Evolutionary conservation across 768 basidiomycete species (phyloP).

Genomic region (Leccinum variicolor): DNA sequence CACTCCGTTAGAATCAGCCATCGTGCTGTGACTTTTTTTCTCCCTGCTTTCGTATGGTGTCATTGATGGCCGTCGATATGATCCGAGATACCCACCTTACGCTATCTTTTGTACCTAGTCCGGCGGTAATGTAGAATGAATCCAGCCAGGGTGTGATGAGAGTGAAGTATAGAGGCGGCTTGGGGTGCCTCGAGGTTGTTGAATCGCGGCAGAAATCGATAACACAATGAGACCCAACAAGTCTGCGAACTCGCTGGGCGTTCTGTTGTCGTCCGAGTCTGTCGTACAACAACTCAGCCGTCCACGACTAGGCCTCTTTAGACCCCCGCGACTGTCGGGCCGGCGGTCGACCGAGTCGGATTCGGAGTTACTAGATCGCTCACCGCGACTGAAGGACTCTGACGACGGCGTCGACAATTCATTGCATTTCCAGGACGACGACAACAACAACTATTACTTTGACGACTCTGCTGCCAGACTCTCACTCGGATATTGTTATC

Average conservation of each 20-base stretch:
- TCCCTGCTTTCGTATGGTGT: background rate
- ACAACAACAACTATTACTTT: background rate
- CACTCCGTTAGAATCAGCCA: background rate
- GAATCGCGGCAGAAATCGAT: background rate
- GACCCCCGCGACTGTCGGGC: background rate
- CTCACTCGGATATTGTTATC: background rate
- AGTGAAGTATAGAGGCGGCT: constrained; percentile 5
- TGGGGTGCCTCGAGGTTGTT: background rate
- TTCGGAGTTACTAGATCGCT: constrained; percentile 15
- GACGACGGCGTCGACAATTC: constrained; percentile 8
- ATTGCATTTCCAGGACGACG: constrained; percentile 12
- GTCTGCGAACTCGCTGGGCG: background rate
- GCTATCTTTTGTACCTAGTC: constrained; percentile 7
- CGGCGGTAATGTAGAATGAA: constrained; percentile 7
- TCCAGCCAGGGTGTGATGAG: background rate
- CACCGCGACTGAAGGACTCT: background rate
- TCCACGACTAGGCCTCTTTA: background rate
- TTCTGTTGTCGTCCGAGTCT: constrained; percentile 19
- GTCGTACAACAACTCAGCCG: constrained; percentile 19
- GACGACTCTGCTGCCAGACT: constrained; percentile 10
- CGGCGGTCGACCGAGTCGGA: constrained; percentile 10
- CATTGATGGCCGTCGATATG: background rate
- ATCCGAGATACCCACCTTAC: background rate
- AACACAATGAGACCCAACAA: background rate
- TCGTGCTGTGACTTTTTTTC: background rate